These are phyloP conservation scores for Rhodomyrtus psidioides DNA, from an alignment of 441 rosid species.

Conservation along the genomic window DNA sequence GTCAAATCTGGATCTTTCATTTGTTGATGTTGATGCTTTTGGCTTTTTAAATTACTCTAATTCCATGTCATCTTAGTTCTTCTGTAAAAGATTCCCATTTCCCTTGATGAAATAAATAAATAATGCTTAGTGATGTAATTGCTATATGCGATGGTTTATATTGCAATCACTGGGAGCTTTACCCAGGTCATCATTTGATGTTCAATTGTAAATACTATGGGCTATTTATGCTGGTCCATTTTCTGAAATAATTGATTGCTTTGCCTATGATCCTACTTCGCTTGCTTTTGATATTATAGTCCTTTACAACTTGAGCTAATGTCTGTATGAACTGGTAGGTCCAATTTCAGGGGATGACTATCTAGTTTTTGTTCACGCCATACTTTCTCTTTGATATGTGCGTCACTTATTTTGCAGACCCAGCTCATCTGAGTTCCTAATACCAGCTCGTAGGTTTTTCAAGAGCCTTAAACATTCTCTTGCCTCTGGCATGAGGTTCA, in stretches of 20 bases:
- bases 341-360: background rate
- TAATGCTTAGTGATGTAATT: background rate
- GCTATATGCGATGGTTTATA: background rate
- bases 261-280: background rate
- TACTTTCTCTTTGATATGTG: background rate
- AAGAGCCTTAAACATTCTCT: conserved; percentile 63
- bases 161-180: background rate
- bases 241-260: background rate
- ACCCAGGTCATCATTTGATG: background rate
- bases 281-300: background rate
- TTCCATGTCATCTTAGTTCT: no score
- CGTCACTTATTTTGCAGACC: conserved; percentile 30
- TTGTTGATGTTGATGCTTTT: no score
- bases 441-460: conserved; percentile 60
- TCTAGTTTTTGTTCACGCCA: background rate
- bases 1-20: no score
- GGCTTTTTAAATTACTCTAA: no score
- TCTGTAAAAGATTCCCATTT: no score
- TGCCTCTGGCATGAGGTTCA: conserved; percentile 80
- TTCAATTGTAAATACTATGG: background rate
- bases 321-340: background rate
- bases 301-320: background rate
- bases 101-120: no score
- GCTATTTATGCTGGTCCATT: background rate
- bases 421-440: conserved; percentile 65